A percentile compares a stretch with the other conserved stretches of the same genome.
Conservation (phyloP, 1,139 yeast genomes). For the Hemisphaericaspora lyxosophila region DNA sequence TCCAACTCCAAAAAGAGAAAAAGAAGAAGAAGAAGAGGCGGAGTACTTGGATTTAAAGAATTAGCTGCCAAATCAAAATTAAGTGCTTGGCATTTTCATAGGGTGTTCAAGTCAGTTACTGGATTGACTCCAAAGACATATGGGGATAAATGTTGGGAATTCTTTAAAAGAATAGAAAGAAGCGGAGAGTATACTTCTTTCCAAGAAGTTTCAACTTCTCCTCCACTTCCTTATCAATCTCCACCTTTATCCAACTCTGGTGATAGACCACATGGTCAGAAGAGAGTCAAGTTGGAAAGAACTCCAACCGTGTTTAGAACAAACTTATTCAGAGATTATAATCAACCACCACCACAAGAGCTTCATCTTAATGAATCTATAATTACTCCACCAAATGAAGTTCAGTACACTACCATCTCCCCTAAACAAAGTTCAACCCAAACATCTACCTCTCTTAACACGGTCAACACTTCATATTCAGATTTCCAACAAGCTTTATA, state of each 20-base stretch:
- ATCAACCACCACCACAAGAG: constrained; percentile 2
- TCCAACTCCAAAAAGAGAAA: constrained; percentile 36
- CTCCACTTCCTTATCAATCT: constrained; percentile 1
- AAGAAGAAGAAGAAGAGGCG: constrained; percentile 75
- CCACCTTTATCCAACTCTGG: constrained; percentile 2
- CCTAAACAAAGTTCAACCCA: constrained; percentile 2
- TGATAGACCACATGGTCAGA: background rate
- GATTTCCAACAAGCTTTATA: constrained; percentile 7
- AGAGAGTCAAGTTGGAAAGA: constrained; percentile 8
- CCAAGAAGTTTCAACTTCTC: constrained; percentile 5
- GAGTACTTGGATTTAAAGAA: constrained; percentile 85
- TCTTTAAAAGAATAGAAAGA: constrained; percentile 41
- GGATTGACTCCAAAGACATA: constrained; percentile 86
- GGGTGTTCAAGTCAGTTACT: constrained; percentile 82
- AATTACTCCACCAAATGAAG: constrained; percentile 13
- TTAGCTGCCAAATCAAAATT: constrained; percentile 80
- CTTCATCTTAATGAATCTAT: background rate
- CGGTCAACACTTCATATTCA: constrained; percentile 8
- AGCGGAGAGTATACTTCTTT: constrained; percentile 18
- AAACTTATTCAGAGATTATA: constrained; percentile 1
- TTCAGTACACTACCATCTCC: constrained; percentile 2
- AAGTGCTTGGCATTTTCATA: constrained; percentile 92
- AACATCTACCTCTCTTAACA: background rate
- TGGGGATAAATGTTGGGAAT: constrained; percentile 85
- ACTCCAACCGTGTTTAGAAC: constrained; percentile 6